phyloP scores from a whole-genome alignment of 345 rosid genomes.

The Geranium rotundifolium region DNA sequence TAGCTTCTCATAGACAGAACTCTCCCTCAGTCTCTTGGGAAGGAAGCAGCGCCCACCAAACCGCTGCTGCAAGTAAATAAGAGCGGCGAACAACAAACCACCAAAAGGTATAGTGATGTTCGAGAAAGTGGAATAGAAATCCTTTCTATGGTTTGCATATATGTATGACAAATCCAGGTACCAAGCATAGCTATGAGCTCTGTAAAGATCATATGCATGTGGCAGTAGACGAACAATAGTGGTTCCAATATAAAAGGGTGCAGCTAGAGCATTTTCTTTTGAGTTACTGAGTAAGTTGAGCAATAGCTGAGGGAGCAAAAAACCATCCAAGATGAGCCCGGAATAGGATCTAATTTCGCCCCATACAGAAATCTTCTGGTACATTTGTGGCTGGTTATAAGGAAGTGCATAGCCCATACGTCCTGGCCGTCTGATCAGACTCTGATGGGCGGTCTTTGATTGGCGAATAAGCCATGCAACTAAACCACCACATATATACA shows the following conservation, averaged over 20 bases:
- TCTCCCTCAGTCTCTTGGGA: slow-evolving; percentile 41
- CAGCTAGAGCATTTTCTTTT: slow-evolving; percentile 36
- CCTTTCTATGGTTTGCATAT: slow-evolving; percentile 67
- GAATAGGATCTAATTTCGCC: slow-evolving; percentile 56
- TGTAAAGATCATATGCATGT: slow-evolving; percentile 78
- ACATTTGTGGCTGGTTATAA: slow-evolving; percentile 5
- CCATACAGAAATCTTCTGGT: slow-evolving; percentile 44
- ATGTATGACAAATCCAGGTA: slow-evolving; percentile 49
- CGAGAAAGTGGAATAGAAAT: slow-evolving; percentile 78
- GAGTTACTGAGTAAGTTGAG: slow-evolving; percentile 52
- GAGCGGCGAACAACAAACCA: slow-evolving; percentile 42
- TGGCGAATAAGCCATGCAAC: slow-evolving; percentile 48
- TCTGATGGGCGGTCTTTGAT: slow-evolving; percentile 21
- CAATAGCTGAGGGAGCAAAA: slow-evolving; percentile 72
- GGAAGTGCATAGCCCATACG: slow-evolving; percentile 1
- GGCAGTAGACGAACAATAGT: slow-evolving; percentile 59
- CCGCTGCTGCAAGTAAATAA: slow-evolving; percentile 65
- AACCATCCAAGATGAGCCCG: slow-evolving; percentile 69
- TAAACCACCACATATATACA: slow-evolving; percentile 52
- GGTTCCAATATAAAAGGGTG: slow-evolving; percentile 46
- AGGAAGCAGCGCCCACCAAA: slow-evolving; percentile 53
- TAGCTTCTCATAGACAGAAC: slow-evolving; percentile 50
- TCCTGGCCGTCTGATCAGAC: slow-evolving; percentile 15
- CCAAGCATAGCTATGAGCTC: slow-evolving; percentile 47
- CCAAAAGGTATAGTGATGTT: slow-evolving; percentile 50